Evolutionary conservation across 2,329 filamentous ascomycete genomes (phyloP), one percentile per base, ranked within the genome.

Genomic region (Neofusicoccum kwambonambiense): DNA sequence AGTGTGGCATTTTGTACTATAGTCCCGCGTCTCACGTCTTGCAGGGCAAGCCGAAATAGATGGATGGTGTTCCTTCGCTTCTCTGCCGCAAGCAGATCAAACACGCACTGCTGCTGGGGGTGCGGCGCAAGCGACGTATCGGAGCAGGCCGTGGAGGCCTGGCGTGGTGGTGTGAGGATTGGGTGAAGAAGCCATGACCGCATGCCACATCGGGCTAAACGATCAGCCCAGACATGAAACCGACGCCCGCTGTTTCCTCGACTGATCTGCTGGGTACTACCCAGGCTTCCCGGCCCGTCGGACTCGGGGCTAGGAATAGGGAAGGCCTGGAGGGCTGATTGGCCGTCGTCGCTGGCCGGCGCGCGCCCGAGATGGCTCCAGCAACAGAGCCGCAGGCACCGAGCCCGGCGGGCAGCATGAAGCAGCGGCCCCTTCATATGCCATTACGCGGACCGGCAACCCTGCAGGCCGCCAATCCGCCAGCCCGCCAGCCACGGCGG

Each of bases 151-250:
- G 52, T 22, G 12, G 11, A 22, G 2, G 8, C 39, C 44, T 57
- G 52, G 39, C 52, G 39, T 57, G 52, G 52, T 57, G 52, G 52
- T 57, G 52, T 57, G 52, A 57, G 52, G 39, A 57, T 57, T 44
- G 52, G 22, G 39, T 57, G 52, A 57, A 57, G 52, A 15, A 57
- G 52, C 52, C 52, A 44, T 57, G 39, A 57, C 41, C 52, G 22
- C 27, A n/a, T 57, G 22, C 52, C 52, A 7, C 13, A 35, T 57
- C 27, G 19, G 52, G 39, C 31, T 57, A 57, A 34, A 44, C 35
- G 39, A 57, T 44, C 52, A 57, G 39, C 52, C 47, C 47, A 15
- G 31, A 57, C 13, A 12, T 57, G 52, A 57, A 57, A 57, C 52
- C n/a, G 17, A 27, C 19, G 44, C 52, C 52, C 15, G 19, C 44